Evolutionary conservation across 2,329 filamentous ascomycete genomes (phyloP), one percentile per base, ranked within the genome.

Genomic region (Fusarium duplospermum): DNA sequence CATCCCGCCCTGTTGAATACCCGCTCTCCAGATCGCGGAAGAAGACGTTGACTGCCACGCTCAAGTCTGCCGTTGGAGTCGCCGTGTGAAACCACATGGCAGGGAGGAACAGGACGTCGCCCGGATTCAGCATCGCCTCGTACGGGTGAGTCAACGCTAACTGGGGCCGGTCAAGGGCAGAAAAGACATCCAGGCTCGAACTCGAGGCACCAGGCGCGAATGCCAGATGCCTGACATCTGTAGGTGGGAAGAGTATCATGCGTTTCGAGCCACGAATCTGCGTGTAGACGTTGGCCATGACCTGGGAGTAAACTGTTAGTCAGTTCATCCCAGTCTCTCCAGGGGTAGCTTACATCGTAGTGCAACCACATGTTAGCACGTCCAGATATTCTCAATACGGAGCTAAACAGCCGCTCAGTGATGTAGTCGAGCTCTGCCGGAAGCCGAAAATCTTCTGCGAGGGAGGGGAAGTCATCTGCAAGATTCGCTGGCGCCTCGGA

Each of bases 21-120:
- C 89, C 90, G 4, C 81, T 84, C 4, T 90, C 84, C 11, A 96
- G 85, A 70, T 91, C 92, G 50, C 91, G 90, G 84, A 97, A 98
- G 85, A 98, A 98, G 31, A 96, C 89, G 80, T 98, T 98, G n/a
- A 98, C 91, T 1, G 94, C 94, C 9, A 97, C 86, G 75, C 93
- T 95, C 69, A 90, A 81, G 52, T 85, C 80, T 9, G 88, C 83
- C 1, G 82, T 86, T 1, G 92, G 91, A 0, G 88, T 87, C 2
- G 91, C 92, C 1, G 94, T 92, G 81, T 98, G 95, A 14, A 94
- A 87, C 95, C 95, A 98, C 76, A 96, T 87, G 1, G 94, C 90
- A 0, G 95, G 95, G 33, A 98, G 87, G 81, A 93, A 96, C 10
- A 98, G 84, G 3, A 95, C 87, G 66, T 97, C 94, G 2, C 94